Evolutionary conservation across 1,284 basidiomycete species (phyloP).

Genomic region (Puccinia novopanici): DNA sequence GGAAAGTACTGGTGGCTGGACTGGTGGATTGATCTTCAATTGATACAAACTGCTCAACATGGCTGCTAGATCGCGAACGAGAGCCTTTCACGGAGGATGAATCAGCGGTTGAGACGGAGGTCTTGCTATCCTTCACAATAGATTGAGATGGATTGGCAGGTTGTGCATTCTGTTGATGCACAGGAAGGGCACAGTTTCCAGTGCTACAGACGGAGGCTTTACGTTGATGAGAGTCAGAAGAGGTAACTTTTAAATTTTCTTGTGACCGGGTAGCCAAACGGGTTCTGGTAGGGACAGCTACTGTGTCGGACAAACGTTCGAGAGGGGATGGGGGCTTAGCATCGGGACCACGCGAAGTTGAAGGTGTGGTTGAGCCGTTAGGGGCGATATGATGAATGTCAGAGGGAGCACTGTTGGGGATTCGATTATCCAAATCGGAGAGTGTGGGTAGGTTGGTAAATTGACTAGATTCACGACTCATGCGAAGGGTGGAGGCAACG

Average conservation of each 20-base stretch:
- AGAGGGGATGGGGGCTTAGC: conserved; percentile 5
- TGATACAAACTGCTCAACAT: neutral
- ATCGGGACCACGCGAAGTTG: neutral
- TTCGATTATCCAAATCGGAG: conserved; percentile 26
- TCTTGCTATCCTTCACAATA: neutral
- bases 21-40: conserved; percentile 37
- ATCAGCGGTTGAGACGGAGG: conserved; percentile 40
- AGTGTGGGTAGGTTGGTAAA: conserved; percentile 16
- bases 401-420: conserved; percentile 35
- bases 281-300: neutral
- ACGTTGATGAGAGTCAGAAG: conserved; percentile 23
- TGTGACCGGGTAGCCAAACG: conserved; percentile 19
- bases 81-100: conserved; percentile 42
- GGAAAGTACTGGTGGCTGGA: conserved; percentile 49
- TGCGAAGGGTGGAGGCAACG: conserved; percentile 42
- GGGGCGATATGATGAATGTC: neutral
- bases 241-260: neutral
- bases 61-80: conserved; percentile 43
- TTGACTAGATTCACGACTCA: conserved; percentile 48
- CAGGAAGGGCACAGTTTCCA: conserved; percentile 48
- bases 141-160: neutral
- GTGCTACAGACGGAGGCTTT: conserved; percentile 34
- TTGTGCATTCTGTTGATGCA: conserved; percentile 33
- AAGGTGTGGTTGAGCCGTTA: too few relatives aligned
- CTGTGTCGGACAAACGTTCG: conserved; percentile 1